Conservation (phyloP, 108 stramenopile species). For the Epithemia pelagica region DNA sequence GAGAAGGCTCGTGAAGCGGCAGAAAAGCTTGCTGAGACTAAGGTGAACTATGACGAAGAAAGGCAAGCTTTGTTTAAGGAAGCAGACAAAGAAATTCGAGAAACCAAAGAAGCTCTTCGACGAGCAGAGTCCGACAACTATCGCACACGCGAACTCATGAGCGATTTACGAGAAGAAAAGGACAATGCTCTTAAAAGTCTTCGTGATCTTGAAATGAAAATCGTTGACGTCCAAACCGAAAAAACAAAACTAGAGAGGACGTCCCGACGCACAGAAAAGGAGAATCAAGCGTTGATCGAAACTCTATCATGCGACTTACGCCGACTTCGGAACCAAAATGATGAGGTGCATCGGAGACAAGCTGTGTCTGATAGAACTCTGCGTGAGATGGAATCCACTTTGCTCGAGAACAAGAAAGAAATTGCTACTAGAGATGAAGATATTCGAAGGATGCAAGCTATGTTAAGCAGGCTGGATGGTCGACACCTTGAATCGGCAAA, state of each 20-base stretch:
- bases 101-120: not conserved
- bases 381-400: not conserved
- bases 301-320: not conserved
- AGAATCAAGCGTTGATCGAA: not conserved
- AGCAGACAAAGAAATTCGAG: not conserved
- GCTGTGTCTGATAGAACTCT: not conserved
- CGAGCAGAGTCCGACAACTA: not conserved
- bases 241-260: not conserved
- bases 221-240: not conserved
- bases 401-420: not conserved
- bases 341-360: not conserved
- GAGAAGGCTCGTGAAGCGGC: not conserved
- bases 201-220: not conserved
- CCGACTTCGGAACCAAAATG: not conserved
- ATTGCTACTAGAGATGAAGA: not conserved
- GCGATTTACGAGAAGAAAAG: not conserved
- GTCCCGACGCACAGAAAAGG: constrained; percentile 1
- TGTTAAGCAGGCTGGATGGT: not conserved
- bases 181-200: not conserved
- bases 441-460: not conserved
- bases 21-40: not conserved
- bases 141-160: not conserved
- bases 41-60: not conserved
- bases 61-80: not conserved
- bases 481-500: too few relatives aligned